phyloP scores from a whole-genome alignment of 208 protist genomes.

The Trypanosoma mega region DNA sequence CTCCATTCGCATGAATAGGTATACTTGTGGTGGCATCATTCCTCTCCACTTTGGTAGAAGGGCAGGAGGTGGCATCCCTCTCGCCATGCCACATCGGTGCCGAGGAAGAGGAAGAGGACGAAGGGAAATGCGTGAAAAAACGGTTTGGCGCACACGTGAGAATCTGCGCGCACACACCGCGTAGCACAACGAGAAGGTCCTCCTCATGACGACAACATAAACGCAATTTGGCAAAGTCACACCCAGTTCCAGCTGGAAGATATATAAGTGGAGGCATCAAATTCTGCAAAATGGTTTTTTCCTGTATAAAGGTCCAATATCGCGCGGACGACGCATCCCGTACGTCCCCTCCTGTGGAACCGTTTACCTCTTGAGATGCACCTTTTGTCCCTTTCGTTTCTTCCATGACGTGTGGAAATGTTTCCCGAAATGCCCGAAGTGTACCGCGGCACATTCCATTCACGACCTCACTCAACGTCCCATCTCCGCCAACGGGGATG shows the following conservation, averaged over 20 bases:
- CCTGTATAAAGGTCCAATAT: conserved; percentile 30
- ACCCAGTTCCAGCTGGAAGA: conserved; percentile 59
- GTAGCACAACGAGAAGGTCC: conserved; percentile 35
- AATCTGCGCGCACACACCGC: conserved; percentile 8
- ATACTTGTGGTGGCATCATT: no score
- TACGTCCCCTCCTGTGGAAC: no score
- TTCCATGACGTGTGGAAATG: background rate
- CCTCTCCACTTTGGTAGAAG: no score
- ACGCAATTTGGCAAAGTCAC: conserved; percentile 70
- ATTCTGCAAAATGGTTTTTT: conserved; percentile 49
- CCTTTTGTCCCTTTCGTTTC: background rate
- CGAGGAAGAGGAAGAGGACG: no score
- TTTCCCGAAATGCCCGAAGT: conserved; percentile 29
- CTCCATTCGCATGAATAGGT: conserved; percentile 1
- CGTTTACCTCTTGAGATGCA: background rate
- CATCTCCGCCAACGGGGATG: conserved; percentile 69
- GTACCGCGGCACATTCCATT: conserved; percentile 70
- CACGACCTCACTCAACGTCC: conserved; percentile 75
- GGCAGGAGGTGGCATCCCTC: no score
- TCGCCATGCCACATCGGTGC: no score
- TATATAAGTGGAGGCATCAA: conserved; percentile 74
- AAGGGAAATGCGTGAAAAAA: background rate
- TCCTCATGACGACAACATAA: conserved; percentile 49
- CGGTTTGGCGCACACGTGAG: background rate
- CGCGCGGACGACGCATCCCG: background rate